Conservation (phyloP, 805 yeast species). For the Ogataea ramenticola region DNA sequence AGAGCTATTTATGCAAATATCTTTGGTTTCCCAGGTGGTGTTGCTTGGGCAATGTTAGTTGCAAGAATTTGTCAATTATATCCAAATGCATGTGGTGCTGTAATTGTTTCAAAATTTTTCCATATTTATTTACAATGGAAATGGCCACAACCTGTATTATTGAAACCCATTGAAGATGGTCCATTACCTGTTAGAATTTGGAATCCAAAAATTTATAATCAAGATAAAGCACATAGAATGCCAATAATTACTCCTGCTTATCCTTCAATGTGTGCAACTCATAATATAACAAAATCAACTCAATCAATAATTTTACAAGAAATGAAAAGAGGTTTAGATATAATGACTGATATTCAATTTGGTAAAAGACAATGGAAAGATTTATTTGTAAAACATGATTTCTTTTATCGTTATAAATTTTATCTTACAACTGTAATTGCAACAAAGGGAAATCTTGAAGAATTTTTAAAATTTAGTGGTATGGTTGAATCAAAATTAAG, state of each 20-base stretch:
- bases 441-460: slow-evolving; percentile 67
- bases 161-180: slow-evolving; percentile 93
- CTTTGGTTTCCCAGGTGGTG: slow-evolving; percentile 98
- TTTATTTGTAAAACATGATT: slow-evolving; percentile 70
- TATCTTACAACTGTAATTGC: slow-evolving; percentile 78
- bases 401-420: slow-evolving; percentile 78
- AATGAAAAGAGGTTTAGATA: slow-evolving; percentile 63
- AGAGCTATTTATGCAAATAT: slow-evolving; percentile 92
- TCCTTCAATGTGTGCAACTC: slow-evolving; percentile 99
- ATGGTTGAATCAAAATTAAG: slow-evolving; percentile 86
- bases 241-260: slow-evolving; percentile 98
- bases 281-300: slow-evolving; percentile 85
- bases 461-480: slow-evolving; percentile 88
- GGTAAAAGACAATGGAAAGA: slow-evolving; percentile 70
- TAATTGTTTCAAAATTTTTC: slow-evolving; percentile 84
- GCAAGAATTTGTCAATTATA: slow-evolving; percentile 95
- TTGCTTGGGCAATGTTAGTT: slow-evolving; percentile 99
- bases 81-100: slow-evolving; percentile 93
- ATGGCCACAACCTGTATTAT: slow-evolving; percentile 97
- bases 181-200: slow-evolving; percentile 94
- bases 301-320: slow-evolving; percentile 77
- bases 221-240: slow-evolving; percentile 87
- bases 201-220: slow-evolving; percentile 90
- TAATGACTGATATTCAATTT: slow-evolving; percentile 58
- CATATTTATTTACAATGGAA: slow-evolving; percentile 82